Evolutionary conservation across 441 rosid genomes (phyloP), one percentile per base, ranked within the genome.

Genomic region (Pelargonium cotyledonis): DNA sequence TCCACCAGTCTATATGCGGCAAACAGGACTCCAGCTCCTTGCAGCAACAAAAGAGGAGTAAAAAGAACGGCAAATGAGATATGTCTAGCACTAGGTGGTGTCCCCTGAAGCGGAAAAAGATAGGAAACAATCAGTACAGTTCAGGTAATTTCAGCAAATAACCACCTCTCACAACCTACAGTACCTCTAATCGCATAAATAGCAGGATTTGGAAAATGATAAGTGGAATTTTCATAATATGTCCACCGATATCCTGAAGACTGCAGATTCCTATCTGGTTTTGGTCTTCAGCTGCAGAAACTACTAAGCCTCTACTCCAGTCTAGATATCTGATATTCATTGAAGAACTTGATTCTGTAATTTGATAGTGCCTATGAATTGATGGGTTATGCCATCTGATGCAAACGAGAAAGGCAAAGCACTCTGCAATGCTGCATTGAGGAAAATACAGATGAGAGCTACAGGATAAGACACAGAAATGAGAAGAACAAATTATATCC

Each of bases 131-230:
- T 35, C 38, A 35, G 31, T 26, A 26, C 38, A 35, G 38, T 35
- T 35, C 38, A 35, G 38, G 38, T 5, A 35, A 35, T 18, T 40
- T 10, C 55, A 6, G 63, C 11, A 49, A 21, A 38, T 4, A 44
- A 64, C 53, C 65, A 58, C 18, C 63, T 75, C 58, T 74, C 5
- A 58, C 38, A 38, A 70, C 71, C 16, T 11, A 53, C 7, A 53
- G 70, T 83, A 87, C 89, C 91, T 84, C 89, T 82, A 87, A 79
- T 73, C 65, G 85, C 92, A 85, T 87, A 81, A 85, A 85, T 63
- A 87, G 87, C 73, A 85, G 70, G 16, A 87, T 79, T 65, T 87
- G 92, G 72, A 87, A 87, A 65, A 69, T 40, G 62, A 85, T 68
- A 61, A 85, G 68, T 7, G 89, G 92, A 43, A 85, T 80, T 77